Evolutionary conservation across 495 filamentous ascomycete species (phyloP), one percentile per base, ranked within the genome.

Genomic region (Margaritispora aquatica): DNA sequence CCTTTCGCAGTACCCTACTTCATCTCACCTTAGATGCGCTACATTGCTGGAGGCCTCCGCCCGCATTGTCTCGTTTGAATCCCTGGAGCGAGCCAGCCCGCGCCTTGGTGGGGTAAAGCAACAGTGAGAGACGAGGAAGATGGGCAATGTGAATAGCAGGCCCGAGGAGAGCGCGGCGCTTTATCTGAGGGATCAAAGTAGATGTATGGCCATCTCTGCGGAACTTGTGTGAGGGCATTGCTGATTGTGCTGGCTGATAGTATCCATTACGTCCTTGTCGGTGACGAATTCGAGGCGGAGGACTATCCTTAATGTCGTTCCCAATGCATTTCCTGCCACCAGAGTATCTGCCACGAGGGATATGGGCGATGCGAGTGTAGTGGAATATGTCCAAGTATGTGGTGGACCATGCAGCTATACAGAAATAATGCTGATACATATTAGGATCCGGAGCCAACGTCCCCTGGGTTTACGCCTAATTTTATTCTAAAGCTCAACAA

Each of bases 91-190:
- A 27, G 19, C 38, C 38, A 41, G 23, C 36, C n/a, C n/a, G n/a
- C n/a, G n/a, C n/a, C 21, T 58, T 66, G 56, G 67, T 52, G 64
- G 67, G 67, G 67, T 67, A 54, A 60, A n/a, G n/a, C 17, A 17
- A 36, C 7, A 24, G 20, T 38, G 23, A 49, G 65, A 64, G 57
- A 98, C 97, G 94, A 94, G 23, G 52, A 68, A 64, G 57, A 98
- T 98, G 94, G 94, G 94, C 62, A 92, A 88, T 78, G 88, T 97
- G 72, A 88, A 82, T 73, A 97, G 92, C 78, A 87, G 85, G 73
- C 85, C 86, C 62, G 93, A 97, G 68, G 92, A 96, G 74, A 88
- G 88, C 68, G 81, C 86, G 62, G 78, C 81, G 66, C 74, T 97
- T 71, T 92, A 88, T 70, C 80, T 97, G 71, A 87, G 89, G 75